A percentile compares a stretch with the other conserved stretches of the same genome.
phyloP scores from a whole-genome alignment of 164 flowering plant species.

The Macadamia tetraphylla region DNA sequence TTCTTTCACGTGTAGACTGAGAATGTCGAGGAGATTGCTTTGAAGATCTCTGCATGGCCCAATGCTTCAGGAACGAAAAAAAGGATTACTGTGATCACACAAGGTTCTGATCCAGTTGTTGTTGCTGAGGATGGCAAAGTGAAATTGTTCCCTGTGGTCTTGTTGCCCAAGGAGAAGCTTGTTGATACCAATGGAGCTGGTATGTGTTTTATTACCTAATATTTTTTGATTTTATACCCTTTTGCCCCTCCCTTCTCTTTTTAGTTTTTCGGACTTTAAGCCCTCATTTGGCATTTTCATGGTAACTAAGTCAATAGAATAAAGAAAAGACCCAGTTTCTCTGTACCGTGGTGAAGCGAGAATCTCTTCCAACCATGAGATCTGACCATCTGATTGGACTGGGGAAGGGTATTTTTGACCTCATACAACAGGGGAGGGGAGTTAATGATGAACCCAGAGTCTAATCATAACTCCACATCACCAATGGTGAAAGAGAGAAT shows the following conservation, averaged over 20 bases:
- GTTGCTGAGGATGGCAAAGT: slow-evolving; percentile 93
- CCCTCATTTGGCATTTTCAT: background rate
- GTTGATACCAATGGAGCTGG: slow-evolving; percentile 98
- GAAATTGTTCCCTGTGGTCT: slow-evolving; percentile 62
- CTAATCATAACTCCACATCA: too few species aligned
- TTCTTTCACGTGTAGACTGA: slow-evolving; percentile 56
- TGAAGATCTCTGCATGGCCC: slow-evolving; percentile 77
- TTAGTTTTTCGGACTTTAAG: too few species aligned
- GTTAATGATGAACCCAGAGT: too few species aligned
- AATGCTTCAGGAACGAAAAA: slow-evolving; percentile 78
- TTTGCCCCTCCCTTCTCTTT: too few species aligned
- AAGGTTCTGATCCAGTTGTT: slow-evolving; percentile 93
- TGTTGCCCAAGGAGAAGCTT: slow-evolving; percentile 82
- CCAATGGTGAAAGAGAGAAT: too few species aligned
- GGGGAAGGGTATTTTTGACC: too few species aligned
- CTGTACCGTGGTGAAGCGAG: too few species aligned
- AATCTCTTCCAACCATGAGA: too few species aligned
- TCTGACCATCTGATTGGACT: too few species aligned
- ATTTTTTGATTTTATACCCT: too few species aligned
- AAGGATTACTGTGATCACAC: slow-evolving; percentile 86
- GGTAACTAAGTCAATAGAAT: background rate
- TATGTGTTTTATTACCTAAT: slow-evolving; percentile 17
- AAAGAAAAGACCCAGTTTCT: background rate
- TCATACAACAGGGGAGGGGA: too few species aligned
- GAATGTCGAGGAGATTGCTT: slow-evolving; percentile 80